Base-by-base conservation (phyloP, 225 moss, liverwort and hornwort genomes). In the Asterella californica region DNA sequence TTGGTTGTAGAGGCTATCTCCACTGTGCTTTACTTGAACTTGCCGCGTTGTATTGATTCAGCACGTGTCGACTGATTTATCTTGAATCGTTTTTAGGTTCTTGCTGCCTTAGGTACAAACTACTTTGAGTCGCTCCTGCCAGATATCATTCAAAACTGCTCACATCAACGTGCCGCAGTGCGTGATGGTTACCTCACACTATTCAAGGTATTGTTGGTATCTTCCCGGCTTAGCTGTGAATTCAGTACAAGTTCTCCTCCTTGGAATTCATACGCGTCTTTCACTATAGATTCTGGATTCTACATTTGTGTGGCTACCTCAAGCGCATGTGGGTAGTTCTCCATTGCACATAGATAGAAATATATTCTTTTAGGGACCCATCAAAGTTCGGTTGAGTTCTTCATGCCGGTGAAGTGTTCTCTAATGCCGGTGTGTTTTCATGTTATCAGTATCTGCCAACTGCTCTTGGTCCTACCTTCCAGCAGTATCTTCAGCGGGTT, bases 171-270 rank as follows among this genome's bases (percentile, higher is more conserved):
- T 82, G 89, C 99, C 81, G 99, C 99, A 64, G 99, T 99, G 72
- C 91, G 95, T 70, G 99, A 99, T 87, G 99, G 99, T 70, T 90
- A 99, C 79, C 93, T 99, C 55, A 99, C 99, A 75, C 93, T 99
- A 49, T 99, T 99, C 74, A 99, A 99, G 92, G 96, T 94, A 80
- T 83, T 68, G 6, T 75, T 50, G 4, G 2, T 25, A 10, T 27
- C 14, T 46, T n/a, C n/a, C n/a, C n/a, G n/a, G n/a, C n/a, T n/a
- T n/a, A n/a, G 21, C 57, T 57, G 10, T 70, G 42, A 45, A 9
- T 11, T 10, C 10, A 9, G 61, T 9, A 61, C 18, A 59, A 6
- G 22, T 68, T 34, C 68, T 68, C 36, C 22, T 72, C 24, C 22
- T 36, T n/a, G n/a, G n/a, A n/a, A 4, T 2, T 21, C 27, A 9